A percentile compares a stretch with the other conserved stretches of the same genome.
phyloP scores from a whole-genome alignment of 208 protist genomes.

The Leishmania arabica region DNA sequence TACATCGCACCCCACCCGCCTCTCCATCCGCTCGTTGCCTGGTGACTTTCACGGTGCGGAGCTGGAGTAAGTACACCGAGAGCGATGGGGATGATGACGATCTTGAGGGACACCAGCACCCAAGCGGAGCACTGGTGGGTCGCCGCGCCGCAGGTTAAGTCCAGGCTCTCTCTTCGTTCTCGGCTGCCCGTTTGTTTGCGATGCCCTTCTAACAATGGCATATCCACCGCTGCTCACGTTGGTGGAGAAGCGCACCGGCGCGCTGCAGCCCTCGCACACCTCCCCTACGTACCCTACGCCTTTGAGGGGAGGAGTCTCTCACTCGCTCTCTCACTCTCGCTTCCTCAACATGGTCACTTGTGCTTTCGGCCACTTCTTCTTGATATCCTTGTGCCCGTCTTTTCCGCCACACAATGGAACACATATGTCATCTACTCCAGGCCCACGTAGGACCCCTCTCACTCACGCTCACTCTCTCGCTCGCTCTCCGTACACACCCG shows the following conservation, averaged over 20 bases:
- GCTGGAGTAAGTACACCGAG: neutral
- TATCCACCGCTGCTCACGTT: neutral
- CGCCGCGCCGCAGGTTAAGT: neutral
- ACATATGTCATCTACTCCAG: neutral
- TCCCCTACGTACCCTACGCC: neutral
- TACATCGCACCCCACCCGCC: neutral
- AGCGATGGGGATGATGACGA: neutral
- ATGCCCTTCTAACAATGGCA: neutral
- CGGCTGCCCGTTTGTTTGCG: neutral
- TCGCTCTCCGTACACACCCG: neutral
- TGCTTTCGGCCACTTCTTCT: neutral
- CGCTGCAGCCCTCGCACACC: neutral
- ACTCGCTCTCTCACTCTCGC: neutral
- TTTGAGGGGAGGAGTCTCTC: neutral
- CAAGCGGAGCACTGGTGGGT: neutral
- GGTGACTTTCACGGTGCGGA: neutral
- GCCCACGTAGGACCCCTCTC: neutral
- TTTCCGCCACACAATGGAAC: neutral
- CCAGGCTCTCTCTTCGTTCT: neutral
- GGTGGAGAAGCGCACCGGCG: neutral
- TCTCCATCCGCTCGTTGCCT: neutral
- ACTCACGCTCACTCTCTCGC: neutral
- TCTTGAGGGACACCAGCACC: neutral
- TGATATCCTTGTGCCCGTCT: neutral
- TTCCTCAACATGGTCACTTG: neutral